These are phyloP conservation scores for Usnea hakonensis DNA, from an alignment of 495 filamentous ascomycete species.

Conservation along the genomic window DNA sequence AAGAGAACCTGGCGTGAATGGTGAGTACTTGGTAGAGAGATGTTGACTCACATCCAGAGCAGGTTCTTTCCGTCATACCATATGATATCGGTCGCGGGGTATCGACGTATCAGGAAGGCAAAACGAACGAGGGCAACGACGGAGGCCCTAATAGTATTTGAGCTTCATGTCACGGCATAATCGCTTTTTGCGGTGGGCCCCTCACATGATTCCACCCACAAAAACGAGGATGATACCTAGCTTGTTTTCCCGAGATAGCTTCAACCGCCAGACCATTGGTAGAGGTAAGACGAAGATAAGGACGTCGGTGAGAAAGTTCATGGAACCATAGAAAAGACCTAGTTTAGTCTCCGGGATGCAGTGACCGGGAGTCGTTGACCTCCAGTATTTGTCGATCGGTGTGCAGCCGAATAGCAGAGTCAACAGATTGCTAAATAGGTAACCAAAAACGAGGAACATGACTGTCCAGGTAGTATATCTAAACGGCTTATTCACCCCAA, in stretches of 20 bases:
- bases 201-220: constrained; percentile 29
- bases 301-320: constrained; percentile 35
- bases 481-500: constrained; percentile 31
- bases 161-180: background rate
- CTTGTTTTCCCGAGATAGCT: constrained; percentile 33
- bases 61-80: background rate
- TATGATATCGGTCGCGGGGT: background rate
- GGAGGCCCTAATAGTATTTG: background rate
- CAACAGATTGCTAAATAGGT: constrained; percentile 35
- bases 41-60: background rate
- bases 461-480: constrained; percentile 32
- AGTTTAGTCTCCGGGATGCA: constrained; percentile 33
- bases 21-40: background rate
- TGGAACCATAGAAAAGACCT: constrained; percentile 29
- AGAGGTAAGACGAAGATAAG: constrained; percentile 34
- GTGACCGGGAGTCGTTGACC: constrained; percentile 23
- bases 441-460: constrained; percentile 36
- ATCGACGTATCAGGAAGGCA: background rate
- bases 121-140: background rate
- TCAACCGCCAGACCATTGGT: constrained; percentile 32
- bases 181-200: background rate
- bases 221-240: constrained; percentile 38
- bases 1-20: background rate
- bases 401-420: constrained; percentile 35
- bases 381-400: constrained; percentile 31